Percentiles rank a stretch among this genome's conserved stretches.
phyloP scores from a whole-genome alignment of 2,329 filamentous ascomycete species.

The Drechslera avenae region DNA sequence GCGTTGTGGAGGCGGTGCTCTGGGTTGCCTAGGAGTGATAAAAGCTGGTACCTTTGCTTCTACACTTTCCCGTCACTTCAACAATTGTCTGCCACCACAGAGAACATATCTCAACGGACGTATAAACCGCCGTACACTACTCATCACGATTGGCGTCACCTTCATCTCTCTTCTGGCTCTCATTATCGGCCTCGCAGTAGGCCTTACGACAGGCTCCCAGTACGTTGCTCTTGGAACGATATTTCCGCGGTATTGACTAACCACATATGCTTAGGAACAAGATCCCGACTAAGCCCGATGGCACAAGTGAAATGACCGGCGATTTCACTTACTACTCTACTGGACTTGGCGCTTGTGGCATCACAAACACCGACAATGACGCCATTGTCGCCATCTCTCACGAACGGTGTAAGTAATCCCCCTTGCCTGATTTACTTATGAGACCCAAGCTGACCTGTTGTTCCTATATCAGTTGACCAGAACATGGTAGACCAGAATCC shows the following conservation, averaged over 20 bases:
- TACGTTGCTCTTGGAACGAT: conserved; percentile 3
- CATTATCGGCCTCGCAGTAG: conserved; percentile 51
- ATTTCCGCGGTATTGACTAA: conserved; percentile 12
- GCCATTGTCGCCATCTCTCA: conserved; percentile 70
- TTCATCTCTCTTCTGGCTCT: conserved; percentile 47
- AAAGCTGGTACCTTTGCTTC: conserved; percentile 21
- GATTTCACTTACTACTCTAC: conserved; percentile 74
- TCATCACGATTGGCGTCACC: conserved; percentile 41
- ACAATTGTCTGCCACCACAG: conserved; percentile 47
- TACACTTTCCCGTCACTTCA: conserved; percentile 39
- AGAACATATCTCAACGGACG: conserved; percentile 49
- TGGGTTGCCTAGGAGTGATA: conserved; percentile 13
- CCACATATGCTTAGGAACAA: conserved; percentile 24
- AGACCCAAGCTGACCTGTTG: not conserved
- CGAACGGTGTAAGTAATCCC: conserved; percentile 53
- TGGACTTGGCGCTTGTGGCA: conserved; percentile 71
- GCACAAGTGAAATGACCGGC: conserved; percentile 61
- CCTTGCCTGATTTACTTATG: not conserved
- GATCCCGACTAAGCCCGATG: conserved; percentile 59
- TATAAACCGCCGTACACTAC: conserved; percentile 44
- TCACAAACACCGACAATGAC: conserved; percentile 59
- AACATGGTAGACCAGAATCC: conserved; percentile 55
- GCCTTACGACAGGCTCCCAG: conserved; percentile 36
- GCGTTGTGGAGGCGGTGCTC: conserved; percentile 6
- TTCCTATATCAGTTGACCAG: conserved; percentile 56